Evolutionary conservation across 345 rosid species (phyloP).

Genomic region (Chamaenerion angustifolium): DNA sequence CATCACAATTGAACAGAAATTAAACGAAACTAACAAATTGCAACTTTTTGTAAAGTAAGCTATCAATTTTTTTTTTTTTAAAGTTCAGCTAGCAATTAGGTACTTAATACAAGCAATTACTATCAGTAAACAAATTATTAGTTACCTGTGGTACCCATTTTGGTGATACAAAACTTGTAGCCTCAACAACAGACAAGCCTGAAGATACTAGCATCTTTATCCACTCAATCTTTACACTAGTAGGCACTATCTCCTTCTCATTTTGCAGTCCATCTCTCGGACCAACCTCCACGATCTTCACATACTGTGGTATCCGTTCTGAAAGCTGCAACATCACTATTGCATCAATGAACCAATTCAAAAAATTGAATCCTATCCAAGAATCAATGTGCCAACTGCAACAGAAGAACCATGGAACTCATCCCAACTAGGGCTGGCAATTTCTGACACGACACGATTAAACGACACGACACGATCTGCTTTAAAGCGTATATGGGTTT

Average conservation of each 20-base stretch:
- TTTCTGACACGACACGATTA: no score
- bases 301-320: slow-evolving; percentile 38
- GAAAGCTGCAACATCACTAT: slow-evolving; percentile 24
- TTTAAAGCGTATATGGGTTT: no score
- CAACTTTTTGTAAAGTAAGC: no score
- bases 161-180: slow-evolving; percentile 79
- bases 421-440: no score
- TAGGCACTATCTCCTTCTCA: slow-evolving; percentile 62
- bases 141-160: slow-evolving; percentile 85
- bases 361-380: neutral
- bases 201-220: slow-evolving; percentile 45
- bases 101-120: no score
- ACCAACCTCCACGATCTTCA: slow-evolving; percentile 80
- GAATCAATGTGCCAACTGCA: neutral
- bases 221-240: slow-evolving; percentile 47
- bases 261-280: slow-evolving; percentile 77
- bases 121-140: neutral
- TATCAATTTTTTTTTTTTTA: no score
- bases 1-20: no score
- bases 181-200: slow-evolving; percentile 68
- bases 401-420: neutral
- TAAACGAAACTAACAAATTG: no score
- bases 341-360: neutral
- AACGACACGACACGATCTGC: no score
- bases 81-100: no score